Percentiles rank a stretch among this genome's conserved stretches.
phyloP scores from a whole-genome alignment of 352 stramenopile genomes.

The Pythium dissotocum region DNA sequence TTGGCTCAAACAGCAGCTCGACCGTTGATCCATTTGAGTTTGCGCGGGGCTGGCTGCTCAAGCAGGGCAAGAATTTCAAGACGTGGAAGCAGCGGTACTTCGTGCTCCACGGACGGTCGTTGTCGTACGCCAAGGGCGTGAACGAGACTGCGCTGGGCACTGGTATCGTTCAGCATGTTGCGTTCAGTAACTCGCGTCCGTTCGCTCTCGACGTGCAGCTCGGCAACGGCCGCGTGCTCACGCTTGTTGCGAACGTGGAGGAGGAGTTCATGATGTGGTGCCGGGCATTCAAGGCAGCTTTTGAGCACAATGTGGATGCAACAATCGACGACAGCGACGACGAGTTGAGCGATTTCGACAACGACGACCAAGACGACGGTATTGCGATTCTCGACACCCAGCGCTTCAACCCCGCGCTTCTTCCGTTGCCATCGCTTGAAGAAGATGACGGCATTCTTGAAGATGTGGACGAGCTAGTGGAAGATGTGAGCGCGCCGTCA shows the following conservation, averaged over 20 bases:
- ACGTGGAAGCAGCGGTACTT: constrained; percentile 85
- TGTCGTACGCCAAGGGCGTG: constrained; percentile 55
- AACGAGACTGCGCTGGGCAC: constrained; percentile 43
- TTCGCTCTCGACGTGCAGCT: constrained; percentile 73
- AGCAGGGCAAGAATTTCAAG: constrained; percentile 71
- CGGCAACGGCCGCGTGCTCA: constrained; percentile 62
- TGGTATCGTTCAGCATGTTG: constrained; percentile 50
- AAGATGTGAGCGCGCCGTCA: background rate
- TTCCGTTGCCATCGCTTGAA: background rate
- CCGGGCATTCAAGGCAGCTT: constrained; percentile 46
- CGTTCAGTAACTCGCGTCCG: constrained; percentile 59
- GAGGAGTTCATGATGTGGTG: constrained; percentile 68
- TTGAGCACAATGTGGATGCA: constrained; percentile 30
- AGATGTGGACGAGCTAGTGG: constrained; percentile 11
- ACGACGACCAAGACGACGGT: constrained; percentile 23
- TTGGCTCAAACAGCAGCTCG: background rate
- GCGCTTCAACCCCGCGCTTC: background rate
- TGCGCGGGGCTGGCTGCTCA: constrained; percentile 60
- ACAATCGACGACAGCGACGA: constrained; percentile 35
- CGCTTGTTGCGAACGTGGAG: constrained; percentile 51
- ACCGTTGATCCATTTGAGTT: constrained; percentile 4
- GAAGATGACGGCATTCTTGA: constrained; percentile 21
- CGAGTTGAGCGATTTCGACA: constrained; percentile 48
- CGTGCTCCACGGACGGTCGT: constrained; percentile 43
- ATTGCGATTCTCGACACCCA: constrained; percentile 15